Evolutionary conservation across 441 rosid species (phyloP).

Genomic region (Biscutella auriculata): DNA sequence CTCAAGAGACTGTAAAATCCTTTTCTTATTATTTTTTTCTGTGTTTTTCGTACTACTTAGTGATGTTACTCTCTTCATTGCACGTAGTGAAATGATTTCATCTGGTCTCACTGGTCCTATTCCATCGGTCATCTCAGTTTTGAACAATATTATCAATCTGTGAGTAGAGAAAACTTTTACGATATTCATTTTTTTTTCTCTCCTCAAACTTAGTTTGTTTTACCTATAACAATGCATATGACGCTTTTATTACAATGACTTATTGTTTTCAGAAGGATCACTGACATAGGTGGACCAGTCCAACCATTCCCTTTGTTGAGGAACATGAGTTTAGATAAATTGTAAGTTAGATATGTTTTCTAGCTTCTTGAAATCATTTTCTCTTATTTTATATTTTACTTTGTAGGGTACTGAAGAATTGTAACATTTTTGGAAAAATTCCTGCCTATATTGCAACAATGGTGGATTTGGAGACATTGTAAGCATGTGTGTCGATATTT

Average conservation of each 20-base stretch:
- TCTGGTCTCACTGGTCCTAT: constrained; percentile 62
- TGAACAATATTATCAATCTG: constrained; percentile 33
- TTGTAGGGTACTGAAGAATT: constrained; percentile 44
- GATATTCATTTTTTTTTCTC: background rate
- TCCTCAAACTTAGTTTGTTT: background rate
- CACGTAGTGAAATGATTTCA: constrained; percentile 46
- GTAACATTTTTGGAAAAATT: constrained; percentile 37
- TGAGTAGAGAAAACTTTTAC: constrained; percentile 29
- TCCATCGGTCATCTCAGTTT: constrained; percentile 35
- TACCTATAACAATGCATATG: background rate
- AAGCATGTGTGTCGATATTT: constrained; percentile 18
- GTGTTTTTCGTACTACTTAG: background rate
- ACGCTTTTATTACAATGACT: background rate
- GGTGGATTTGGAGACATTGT: constrained; percentile 38
- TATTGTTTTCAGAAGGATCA: constrained; percentile 50
- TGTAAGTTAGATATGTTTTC: constrained; percentile 31
- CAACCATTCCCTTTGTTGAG: constrained; percentile 47
- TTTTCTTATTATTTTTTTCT: background rate
- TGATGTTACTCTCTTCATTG: constrained; percentile 2
- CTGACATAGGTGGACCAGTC: constrained; percentile 45
- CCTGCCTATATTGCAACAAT: constrained; percentile 35
- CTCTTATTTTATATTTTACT: background rate
- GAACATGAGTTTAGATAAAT: constrained; percentile 22
- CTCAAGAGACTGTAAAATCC: constrained; percentile 45
- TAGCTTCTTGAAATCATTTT: background rate